Base-by-base conservation (phyloP, 164 flowering plant species). In the Stephania yunnanensis region DNA sequence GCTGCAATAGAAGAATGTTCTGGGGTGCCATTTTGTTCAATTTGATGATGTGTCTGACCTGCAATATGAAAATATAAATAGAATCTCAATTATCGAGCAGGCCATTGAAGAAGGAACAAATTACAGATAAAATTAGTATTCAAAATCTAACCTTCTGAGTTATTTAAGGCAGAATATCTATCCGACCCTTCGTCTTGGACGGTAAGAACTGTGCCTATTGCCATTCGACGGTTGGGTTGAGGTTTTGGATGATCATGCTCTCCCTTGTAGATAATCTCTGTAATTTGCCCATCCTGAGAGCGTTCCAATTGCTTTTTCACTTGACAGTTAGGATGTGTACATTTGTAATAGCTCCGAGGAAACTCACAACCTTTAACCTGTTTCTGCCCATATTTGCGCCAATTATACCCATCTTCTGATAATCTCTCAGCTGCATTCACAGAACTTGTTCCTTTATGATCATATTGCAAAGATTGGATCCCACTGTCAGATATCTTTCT, bases 181-280 rank as follows among this genome's bases (percentile, higher is more conserved):
- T 86, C 90, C 70, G 85, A 50, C 76, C 84, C 80, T 74, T 92
- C 96, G 68, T 89, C 97, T 75, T 85, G 92, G 71, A 79, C 75
- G n/a, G 91, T 50, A 76, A 87, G 55, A 70, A 83, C 79, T 58
- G 80, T 67, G 70, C 93, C 91, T 74, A 83, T 83, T 79, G 82
- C 73, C 73, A 82, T 79, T 64, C 97, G 85, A 22, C 91, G 91
- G 75, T 81, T 83, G 55, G 90, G 87, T 81, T 84, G 91, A 79
- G 97, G 97, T 83, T 91, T 92, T 20, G 93, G 93, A 80, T 92
- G 97, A 83, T 89, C 91, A 85, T 91, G 96, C 53, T 85, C 80
- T 63, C 95, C 95, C 80, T 88, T 91, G 76, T 91, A 91, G 72
- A 89, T 86, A 46, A 91, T 92, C 75, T 92, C 97, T 53, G 90